Conservation (phyloP, 1,139 yeast species). For the Geotrichum cucujoidarum region DNA sequence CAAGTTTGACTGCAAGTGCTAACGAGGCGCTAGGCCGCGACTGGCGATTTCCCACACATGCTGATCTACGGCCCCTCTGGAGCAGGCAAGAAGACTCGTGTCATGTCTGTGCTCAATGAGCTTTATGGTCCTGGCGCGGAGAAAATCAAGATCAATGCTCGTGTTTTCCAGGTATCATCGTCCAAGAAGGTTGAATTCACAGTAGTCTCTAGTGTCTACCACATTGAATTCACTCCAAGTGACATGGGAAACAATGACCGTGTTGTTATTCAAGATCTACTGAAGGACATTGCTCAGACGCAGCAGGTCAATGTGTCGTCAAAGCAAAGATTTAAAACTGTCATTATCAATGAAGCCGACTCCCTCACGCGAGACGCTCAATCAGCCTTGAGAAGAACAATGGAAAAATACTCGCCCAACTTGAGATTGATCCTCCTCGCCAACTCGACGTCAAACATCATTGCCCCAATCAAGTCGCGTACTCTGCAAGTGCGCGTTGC, state of each 20-base stretch:
- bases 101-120: conserved; percentile 71
- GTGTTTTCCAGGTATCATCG: conserved; percentile 66
- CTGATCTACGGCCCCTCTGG: conserved; percentile 94
- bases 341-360: conserved; percentile 92
- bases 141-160: conserved; percentile 81
- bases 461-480: conserved; percentile 91
- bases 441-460: conserved; percentile 84
- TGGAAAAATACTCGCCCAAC: conserved; percentile 92
- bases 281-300: conserved; percentile 91
- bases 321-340: conserved; percentile 81
- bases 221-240: conserved; percentile 91
- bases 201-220: conserved; percentile 84
- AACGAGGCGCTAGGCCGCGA: conserved; percentile 24
- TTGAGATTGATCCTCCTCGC: conserved; percentile 80
- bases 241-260: conserved; percentile 96
- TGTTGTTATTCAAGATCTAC: conserved; percentile 85
- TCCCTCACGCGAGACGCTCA: conserved; percentile 91
- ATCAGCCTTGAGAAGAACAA: conserved; percentile 93
- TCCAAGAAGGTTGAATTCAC: conserved; percentile 80
- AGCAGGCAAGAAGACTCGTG: conserved; percentile 93
- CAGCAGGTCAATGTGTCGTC: conserved; percentile 81
- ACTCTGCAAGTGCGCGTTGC: conserved; percentile 81
- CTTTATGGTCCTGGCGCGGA: conserved; percentile 81
- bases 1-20: neutral
- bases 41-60: conserved; percentile 91